phyloP scores from a whole-genome alignment of 2,329 filamentous ascomycete genomes.

The Basipetospora chlamydospora region DNA sequence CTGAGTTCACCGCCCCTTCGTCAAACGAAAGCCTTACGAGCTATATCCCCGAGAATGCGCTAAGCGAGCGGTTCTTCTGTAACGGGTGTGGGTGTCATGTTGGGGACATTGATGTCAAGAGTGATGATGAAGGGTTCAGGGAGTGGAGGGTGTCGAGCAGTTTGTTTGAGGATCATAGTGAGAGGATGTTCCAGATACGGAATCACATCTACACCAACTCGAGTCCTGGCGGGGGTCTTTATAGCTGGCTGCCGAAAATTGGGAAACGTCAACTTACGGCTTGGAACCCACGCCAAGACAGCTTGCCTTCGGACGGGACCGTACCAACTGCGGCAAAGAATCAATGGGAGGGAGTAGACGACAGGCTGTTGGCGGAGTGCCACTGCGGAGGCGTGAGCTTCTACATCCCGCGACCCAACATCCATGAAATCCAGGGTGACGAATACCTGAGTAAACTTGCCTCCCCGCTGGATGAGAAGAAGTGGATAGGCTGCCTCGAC shows the following conservation, averaged over 20 bases:
- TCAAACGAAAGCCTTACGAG: conserved; percentile 19
- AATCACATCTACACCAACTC: conserved; percentile 22
- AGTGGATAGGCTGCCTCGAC: conserved; percentile 28
- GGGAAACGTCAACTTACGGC: background rate
- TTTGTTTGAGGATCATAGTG: conserved; percentile 23
- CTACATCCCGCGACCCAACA: conserved; percentile 24
- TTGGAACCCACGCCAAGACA: too few species aligned
- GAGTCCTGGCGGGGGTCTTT: conserved; percentile 21
- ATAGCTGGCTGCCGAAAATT: conserved; percentile 19
- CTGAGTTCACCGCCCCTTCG: conserved; percentile 25
- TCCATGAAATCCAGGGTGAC: conserved; percentile 15
- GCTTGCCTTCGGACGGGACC: too few species aligned
- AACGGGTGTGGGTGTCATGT: conserved; percentile 30
- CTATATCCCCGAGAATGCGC: conserved; percentile 16
- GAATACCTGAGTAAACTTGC: conserved; percentile 17
- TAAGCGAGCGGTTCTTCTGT: conserved; percentile 27
- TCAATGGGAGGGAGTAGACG: conserved; percentile 18
- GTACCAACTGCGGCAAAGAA: too few species aligned
- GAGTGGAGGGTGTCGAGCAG: conserved; percentile 25
- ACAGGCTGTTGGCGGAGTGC: conserved; percentile 27
- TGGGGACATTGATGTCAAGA: conserved; percentile 17
- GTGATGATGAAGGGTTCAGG: conserved; percentile 11
- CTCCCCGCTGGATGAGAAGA: conserved; percentile 21
- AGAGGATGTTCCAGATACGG: conserved; percentile 19
- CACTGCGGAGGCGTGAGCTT: conserved; percentile 33